Evolutionary conservation across 2,329 filamentous ascomycete genomes (phyloP).

Genomic region (Ceratocystis diversiconidia): DNA sequence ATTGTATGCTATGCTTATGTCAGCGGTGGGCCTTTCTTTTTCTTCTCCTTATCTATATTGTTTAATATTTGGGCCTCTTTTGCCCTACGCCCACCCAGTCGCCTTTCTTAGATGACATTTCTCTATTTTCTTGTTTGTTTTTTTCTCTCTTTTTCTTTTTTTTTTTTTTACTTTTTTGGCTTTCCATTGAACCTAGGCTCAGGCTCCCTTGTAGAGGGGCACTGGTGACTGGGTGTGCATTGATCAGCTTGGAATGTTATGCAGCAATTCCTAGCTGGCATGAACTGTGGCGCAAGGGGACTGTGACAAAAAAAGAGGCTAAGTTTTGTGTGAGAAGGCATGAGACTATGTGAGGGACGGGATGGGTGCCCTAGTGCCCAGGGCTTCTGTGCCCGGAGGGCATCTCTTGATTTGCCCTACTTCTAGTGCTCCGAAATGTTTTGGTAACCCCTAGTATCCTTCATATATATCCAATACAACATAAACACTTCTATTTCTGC

Average conservation of each 20-base stretch:
- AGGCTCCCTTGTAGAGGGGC: background rate
- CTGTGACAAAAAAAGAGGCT: background rate
- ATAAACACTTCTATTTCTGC: background rate
- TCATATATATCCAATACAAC: slow-evolving; percentile 6
- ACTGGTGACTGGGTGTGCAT: background rate
- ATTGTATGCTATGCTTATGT: slow-evolving; percentile 6
- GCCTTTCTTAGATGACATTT: background rate
- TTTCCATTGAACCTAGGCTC: background rate
- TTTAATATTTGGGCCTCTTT: background rate
- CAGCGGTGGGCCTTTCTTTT: slow-evolving; percentile 1
- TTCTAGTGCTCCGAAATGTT: background rate
- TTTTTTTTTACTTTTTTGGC: background rate
- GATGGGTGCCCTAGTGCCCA: background rate
- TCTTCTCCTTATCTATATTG: background rate
- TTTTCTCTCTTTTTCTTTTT: background rate
- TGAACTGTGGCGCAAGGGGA: slow-evolving; percentile 3
- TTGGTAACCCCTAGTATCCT: background rate
- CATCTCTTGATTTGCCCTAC: background rate
- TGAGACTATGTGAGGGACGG: background rate
- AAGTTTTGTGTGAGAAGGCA: background rate
- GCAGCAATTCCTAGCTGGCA: slow-evolving; percentile 5
- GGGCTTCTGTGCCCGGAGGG: background rate
- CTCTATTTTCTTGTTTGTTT: background rate
- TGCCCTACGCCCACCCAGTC: background rate
- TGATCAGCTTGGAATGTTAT: background rate